These are phyloP conservation scores for Fusarium liriodendri DNA, from an alignment of 2,329 filamentous ascomycete species.

Conservation along the genomic window DNA sequence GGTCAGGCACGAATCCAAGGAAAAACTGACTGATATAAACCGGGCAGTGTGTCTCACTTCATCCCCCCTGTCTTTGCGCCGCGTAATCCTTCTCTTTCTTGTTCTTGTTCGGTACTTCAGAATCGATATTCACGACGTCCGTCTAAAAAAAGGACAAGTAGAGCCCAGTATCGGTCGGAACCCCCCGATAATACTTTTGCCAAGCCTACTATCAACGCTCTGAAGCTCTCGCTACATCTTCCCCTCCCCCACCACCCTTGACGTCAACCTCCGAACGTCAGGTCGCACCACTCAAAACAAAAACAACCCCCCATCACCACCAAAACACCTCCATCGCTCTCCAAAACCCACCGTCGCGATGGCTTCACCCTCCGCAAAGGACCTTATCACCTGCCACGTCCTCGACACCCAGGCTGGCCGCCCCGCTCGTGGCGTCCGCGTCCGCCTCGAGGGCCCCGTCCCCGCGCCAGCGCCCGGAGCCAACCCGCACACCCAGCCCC, in stretches of 20 bases:
- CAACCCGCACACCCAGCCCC: conserved; percentile 28
- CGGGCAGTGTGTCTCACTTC: conserved; percentile 23
- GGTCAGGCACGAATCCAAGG: neutral
- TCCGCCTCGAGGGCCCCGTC: conserved; percentile 68
- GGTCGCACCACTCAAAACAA: neutral
- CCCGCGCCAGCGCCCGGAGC: conserved; percentile 44
- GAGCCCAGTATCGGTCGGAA: neutral
- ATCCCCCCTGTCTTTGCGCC: neutral
- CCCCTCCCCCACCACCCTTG: conserved; percentile 13
- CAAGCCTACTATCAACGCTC: neutral
- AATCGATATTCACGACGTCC: neutral
- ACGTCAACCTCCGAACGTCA: conserved; percentile 26
- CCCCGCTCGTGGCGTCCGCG: conserved; percentile 74
- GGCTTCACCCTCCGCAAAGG: conserved; percentile 53
- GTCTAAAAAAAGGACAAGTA: neutral
- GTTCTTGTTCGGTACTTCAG: neutral
- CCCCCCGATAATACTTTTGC: neutral
- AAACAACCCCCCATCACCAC: conserved; percentile 3
- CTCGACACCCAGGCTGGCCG: conserved; percentile 83
- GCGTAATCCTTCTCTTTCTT: neutral
- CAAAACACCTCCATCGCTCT: neutral
- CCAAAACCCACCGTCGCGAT: conserved; percentile 25
- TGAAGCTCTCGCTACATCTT: conserved; percentile 2
- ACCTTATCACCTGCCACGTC: conserved; percentile 86
- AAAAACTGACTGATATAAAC: conserved; percentile 11